Evolutionary conservation across 129 eudicot species (phyloP).

Genomic region (Deinandra increscens): DNA sequence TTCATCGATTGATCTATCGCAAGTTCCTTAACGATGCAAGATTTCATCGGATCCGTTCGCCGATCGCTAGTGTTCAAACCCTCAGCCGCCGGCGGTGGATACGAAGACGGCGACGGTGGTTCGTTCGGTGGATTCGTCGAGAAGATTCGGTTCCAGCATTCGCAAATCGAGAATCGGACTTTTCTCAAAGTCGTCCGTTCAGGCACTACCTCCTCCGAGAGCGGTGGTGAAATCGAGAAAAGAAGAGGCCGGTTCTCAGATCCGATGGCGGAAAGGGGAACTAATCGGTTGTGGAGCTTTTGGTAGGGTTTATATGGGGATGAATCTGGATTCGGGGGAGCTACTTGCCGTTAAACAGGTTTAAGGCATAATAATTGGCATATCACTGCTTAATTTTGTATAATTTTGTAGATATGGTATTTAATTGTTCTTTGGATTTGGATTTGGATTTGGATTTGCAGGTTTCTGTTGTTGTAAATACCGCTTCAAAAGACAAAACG

Average conservation of each 20-base stretch:
- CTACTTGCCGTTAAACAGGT: conserved; percentile 94
- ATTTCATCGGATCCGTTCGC: conserved; percentile 89
- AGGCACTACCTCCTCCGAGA: conserved; percentile 56
- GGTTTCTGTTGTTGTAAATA: conserved; percentile 80
- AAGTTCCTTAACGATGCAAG: conserved; percentile 56
- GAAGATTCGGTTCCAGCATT: conserved; percentile 80
- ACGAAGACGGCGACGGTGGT: conserved; percentile 38
- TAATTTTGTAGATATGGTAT: conserved; percentile 14
- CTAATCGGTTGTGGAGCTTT: conserved; percentile 94
- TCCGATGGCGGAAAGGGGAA: conserved; percentile 97
- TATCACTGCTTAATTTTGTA: neutral
- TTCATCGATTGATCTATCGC: conserved; percentile 11
- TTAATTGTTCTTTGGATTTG: conserved; percentile 11
- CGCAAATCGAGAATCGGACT: conserved; percentile 80
- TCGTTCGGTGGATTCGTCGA: conserved; percentile 73
- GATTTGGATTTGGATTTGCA: conserved; percentile 21
- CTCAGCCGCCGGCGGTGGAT: conserved; percentile 34
- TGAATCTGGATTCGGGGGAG: conserved; percentile 98
- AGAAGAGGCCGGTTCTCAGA: conserved; percentile 51
- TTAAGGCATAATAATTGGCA: neutral
- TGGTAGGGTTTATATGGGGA: conserved; percentile 98
- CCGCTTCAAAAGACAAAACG: conserved; percentile 78
- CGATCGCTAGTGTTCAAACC: conserved; percentile 87
- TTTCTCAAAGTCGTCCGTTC: conserved; percentile 51
- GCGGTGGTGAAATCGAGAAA: conserved; percentile 26